phyloP scores from a whole-genome alignment of 805 yeast genomes.

The Candida boidinii region DNA sequence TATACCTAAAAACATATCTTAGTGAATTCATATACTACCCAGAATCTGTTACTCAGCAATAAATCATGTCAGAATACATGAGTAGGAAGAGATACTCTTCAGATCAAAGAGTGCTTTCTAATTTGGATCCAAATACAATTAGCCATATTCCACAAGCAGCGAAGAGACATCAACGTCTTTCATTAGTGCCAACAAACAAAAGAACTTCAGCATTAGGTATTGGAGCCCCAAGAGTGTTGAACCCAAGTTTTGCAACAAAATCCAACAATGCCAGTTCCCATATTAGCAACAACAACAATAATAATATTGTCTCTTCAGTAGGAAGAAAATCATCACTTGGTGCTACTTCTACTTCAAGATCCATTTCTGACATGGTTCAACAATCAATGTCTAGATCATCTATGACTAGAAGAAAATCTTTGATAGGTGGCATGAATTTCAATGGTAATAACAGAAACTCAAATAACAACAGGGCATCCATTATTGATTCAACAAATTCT shows the following conservation, averaged over 20 bases:
- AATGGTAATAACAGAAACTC: conserved; percentile 10
- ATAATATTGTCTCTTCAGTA: too few relatives aligned
- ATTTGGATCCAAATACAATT: conserved; percentile 10
- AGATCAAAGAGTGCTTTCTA: conserved; percentile 11
- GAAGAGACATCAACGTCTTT: conserved; percentile 9
- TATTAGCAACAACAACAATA: neutral
- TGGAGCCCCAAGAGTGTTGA: conserved; percentile 22
- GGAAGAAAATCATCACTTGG: conserved; percentile 19
- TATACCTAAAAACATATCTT: too few relatives aligned
- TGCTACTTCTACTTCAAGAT: conserved; percentile 5
- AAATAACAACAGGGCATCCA: neutral
- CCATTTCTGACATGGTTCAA: conserved; percentile 20
- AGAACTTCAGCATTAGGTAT: conserved; percentile 18
- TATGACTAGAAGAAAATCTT: neutral
- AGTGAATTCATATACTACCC: too few relatives aligned
- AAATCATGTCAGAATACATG: too few relatives aligned
- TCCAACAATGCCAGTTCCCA: neutral
- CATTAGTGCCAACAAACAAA: conserved; percentile 17
- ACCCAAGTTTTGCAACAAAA: conserved; percentile 13
- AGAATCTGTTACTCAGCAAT: too few relatives aligned
- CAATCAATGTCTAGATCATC: conserved; percentile 15
- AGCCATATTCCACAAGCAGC: too few relatives aligned
- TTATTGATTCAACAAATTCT: neutral
- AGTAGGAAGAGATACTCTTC: conserved; percentile 14
- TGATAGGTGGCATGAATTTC: neutral